Evolutionary conservation across 306 rosid genomes (phyloP), one percentile per base, ranked within the genome.

Genomic region (Pterocarpus santalinus): DNA sequence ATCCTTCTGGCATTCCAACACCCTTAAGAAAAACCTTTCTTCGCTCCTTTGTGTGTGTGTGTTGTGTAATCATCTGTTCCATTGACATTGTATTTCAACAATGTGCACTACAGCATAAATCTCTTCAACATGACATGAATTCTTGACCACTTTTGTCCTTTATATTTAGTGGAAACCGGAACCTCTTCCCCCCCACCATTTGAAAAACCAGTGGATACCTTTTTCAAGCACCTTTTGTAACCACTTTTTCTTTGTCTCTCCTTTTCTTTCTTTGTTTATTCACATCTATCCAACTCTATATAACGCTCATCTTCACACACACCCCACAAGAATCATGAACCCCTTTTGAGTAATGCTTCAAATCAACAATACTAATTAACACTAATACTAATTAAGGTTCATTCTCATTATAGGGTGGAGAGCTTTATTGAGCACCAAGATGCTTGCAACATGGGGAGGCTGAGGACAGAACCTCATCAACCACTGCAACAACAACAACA

Each of bases 341-440:
- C 55, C 65, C 62, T 65, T 75, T 69, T 61, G 36, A 43, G 8
- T 43, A 47, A 10, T 53, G 43, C 57, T 51, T 57, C 47, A 43
- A 43, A 43, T 43, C 47, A 43, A 44, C 71, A 79, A 55, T 12
- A 17, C 61, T 28, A 55, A 15, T 9, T 11, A 11, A 43, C 47
- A 6, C 41, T 5, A 60, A 53, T 73, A 61, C 82, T 61, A 39
- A 82, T 44, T 7, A 30, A 41, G 49, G 6, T 53, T 66, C 56
- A 74, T 69, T 44, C 64, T 62, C 75, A 68, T 33, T 49, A 39
- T 76, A 96, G 99, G 92, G 99, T 96, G 76, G 99, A 96, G 90
- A 96, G 99, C 78, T 96, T 96, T 85, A 96, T 96, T 44, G 99
- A 96, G 71, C 99, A 96, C 77, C 99, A 96, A 89, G 99, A 96